Conservation (phyloP, 305 asterid genomes). For the Stenogyne calaminthoides region DNA sequence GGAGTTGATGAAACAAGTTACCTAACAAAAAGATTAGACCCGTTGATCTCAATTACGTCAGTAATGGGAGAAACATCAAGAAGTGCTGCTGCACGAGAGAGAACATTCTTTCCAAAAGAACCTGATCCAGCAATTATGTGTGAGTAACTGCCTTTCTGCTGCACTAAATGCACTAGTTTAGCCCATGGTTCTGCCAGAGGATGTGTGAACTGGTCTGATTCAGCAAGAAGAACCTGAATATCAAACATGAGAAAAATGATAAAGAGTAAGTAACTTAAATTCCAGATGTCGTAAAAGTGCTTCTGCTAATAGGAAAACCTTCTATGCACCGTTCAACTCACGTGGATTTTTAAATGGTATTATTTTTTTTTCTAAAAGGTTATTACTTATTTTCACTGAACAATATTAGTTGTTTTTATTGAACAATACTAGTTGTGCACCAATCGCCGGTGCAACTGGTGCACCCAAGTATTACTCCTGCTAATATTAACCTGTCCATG, state of each 20-base stretch:
- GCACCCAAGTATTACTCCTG: no score
- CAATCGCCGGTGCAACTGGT: no score
- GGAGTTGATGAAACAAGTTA: constrained; percentile 29
- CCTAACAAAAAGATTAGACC: constrained; percentile 80
- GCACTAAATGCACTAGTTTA: constrained; percentile 72
- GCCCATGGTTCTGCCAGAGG: constrained; percentile 98
- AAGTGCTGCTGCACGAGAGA: constrained; percentile 98
- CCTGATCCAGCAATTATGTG: constrained; percentile 83
- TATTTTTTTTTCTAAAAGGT: no score
- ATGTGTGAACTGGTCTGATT: constrained; percentile 69
- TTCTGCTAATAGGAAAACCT: neutral
- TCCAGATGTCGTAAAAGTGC: constrained; percentile 8
- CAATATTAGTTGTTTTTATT: no score
- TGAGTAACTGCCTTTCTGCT: constrained; percentile 72
- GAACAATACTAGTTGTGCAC: no score
- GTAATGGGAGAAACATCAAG: constrained; percentile 94
- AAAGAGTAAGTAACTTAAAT: constrained; percentile 1
- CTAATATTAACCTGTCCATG: no score
- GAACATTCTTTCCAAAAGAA: constrained; percentile 89
- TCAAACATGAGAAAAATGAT: constrained; percentile 18
- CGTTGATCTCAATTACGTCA: constrained; percentile 70
- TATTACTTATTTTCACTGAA: no score
- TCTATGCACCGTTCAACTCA: no score
- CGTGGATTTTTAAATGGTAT: no score
- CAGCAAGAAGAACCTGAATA: constrained; percentile 85